Percentiles rank a stretch among this genome's conserved stretches.
phyloP scores from a whole-genome alignment of 306 rosid genomes.

The Rosa lucieae region DNA sequence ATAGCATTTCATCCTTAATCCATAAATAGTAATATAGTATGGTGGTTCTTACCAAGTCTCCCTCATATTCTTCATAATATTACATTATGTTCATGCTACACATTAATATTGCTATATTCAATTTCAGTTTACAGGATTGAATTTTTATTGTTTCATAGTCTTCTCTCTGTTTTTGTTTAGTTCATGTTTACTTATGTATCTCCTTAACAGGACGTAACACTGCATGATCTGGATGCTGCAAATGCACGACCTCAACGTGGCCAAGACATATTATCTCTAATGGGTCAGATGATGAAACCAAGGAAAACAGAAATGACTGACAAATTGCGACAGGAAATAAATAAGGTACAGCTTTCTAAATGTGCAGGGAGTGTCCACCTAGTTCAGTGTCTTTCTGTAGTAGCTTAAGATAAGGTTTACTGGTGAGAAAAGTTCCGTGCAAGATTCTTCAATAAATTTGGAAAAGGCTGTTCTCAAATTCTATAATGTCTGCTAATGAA shows the following conservation, averaged over 20 bases:
- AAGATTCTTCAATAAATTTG: background rate
- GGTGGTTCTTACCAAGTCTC: slow-evolving; percentile 4
- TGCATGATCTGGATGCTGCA: slow-evolving; percentile 86
- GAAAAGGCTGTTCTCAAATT: background rate
- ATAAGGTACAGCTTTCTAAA: slow-evolving; percentile 52
- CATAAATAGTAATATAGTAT: background rate
- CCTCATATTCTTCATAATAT: background rate
- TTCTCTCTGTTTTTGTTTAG: too few species aligned
- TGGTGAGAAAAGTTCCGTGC: slow-evolving; percentile 3
- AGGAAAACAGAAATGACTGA: slow-evolving; percentile 93
- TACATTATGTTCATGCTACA: too few species aligned
- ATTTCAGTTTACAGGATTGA: too few species aligned
- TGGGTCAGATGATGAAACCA: slow-evolving; percentile 99
- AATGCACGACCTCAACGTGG: slow-evolving; percentile 96
- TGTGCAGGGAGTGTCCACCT: background rate
- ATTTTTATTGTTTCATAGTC: too few species aligned
- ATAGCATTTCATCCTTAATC: background rate
- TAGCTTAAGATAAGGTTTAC: background rate
- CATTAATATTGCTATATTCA: too few species aligned
- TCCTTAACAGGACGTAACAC: slow-evolving; percentile 71
- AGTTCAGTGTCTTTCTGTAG: slow-evolving; percentile 10
- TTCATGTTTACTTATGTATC: too few species aligned
- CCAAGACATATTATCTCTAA: slow-evolving; percentile 87
- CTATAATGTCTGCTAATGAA: background rate
- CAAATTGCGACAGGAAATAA: too few species aligned